Base-by-base conservation (phyloP, 2,329 filamentous ascomycete genomes). In the Sarocladium oryzae region DNA sequence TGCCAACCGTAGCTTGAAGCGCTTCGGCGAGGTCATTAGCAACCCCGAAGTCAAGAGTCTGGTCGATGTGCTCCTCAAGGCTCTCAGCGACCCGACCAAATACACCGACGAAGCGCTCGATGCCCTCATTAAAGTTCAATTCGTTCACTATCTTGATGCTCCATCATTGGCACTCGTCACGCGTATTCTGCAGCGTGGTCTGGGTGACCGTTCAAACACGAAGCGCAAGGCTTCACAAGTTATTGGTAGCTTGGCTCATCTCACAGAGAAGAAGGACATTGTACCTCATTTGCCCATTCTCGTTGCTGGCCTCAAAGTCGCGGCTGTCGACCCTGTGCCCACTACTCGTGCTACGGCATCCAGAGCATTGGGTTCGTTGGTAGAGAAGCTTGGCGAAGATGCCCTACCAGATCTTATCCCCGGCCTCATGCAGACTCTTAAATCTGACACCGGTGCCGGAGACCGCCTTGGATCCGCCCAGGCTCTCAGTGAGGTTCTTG, bases 371-470 rank as follows among this genome's bases (percentile, higher is more conserved):
- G 93, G 93, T 50, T 97, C 93, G 1, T 80, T 96, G n/a, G 87
- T 99, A 55, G 93, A 99, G 72, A 99, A 99, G 71, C 80, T 99
- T 49, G 93, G 93, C 68, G 93, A 99, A 69, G 93, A 99, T 69
- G 88, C 93, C 38, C 76, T 99, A 58, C 95, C 93, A 40, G 93
- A 99, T 66, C 88, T 99, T 55, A 99, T 99, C 56, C 93, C 95
- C 38, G 91, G 89, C 56, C 84, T 99, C 56, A 99, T 99, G 95
- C 81, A 92, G 58, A 97, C 92, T 0, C 86, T 99, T 70, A 96
- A 96, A 68, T 95, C 93, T 24, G 93, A 99, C 60, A 95, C 91
- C 46, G 92, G 93, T 57, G 95, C 95, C 56, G 93, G 93, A 61
- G 95, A 99, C 69, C 84, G 95, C 66, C 79, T 99, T 60, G 93